Percentiles rank a stretch among this genome's conserved stretches.
phyloP scores from a whole-genome alignment of 1,139 yeast species.

The Magnusiomyces fungicola region DNA sequence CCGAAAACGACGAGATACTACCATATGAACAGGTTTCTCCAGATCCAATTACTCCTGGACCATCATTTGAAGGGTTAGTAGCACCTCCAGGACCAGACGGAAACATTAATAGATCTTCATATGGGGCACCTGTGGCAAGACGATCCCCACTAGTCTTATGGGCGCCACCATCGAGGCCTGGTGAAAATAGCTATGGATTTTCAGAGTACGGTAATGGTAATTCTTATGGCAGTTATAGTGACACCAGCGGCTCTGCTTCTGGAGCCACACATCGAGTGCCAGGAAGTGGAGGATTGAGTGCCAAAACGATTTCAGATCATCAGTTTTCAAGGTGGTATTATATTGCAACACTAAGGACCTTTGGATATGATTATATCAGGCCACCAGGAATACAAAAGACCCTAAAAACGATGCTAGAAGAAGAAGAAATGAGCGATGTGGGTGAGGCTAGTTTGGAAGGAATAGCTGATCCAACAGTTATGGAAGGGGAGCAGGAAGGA shows the following conservation, averaged over 20 bases:
- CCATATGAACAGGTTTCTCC: slow-evolving; percentile 3
- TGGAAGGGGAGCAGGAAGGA: slow-evolving; percentile 8
- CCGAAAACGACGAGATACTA: slow-evolving; percentile 2
- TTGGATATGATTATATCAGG: slow-evolving; percentile 20
- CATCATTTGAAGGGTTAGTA: neutral
- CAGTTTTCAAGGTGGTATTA: slow-evolving; percentile 5
- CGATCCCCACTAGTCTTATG: slow-evolving; percentile 5
- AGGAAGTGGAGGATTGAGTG: neutral
- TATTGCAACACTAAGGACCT: slow-evolving; percentile 20
- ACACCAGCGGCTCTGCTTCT: too few species aligned
- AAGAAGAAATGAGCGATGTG: slow-evolving; percentile 9
- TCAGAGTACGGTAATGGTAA: neutral
- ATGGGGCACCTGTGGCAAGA: slow-evolving; percentile 2
- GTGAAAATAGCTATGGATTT: neutral
- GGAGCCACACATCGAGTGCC: too few species aligned
- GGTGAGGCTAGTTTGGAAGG: slow-evolving; percentile 7
- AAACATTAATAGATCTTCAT: neutral
- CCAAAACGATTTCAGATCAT: slow-evolving; percentile 1
- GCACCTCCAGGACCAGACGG: slow-evolving; percentile 7
- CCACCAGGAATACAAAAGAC: slow-evolving; percentile 23
- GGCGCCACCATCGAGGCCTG: neutral
- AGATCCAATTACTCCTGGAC: neutral
- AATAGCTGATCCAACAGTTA: neutral
- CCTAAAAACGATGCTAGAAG: slow-evolving; percentile 20
- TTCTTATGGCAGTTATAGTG: neutral